Evolutionary conservation across 805 yeast species (phyloP).

Genomic region (Metschnikowia continentalis): DNA sequence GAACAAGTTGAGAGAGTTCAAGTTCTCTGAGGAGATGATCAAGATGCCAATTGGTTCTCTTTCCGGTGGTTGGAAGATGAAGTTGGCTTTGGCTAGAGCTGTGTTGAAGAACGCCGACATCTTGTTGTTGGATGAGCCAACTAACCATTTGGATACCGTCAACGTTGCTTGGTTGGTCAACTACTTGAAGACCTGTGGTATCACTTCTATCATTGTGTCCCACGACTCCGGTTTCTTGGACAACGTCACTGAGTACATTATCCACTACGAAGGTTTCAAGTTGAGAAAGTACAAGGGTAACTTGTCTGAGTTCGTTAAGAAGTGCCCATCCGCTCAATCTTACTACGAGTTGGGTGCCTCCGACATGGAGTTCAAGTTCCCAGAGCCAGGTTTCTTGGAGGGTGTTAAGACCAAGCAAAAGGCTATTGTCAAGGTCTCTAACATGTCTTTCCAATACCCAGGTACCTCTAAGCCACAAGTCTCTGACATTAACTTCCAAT

Average conservation of each 20-base stretch:
- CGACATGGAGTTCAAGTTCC: slow-evolving; percentile 94
- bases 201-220: slow-evolving; percentile 96
- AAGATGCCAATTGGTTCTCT: slow-evolving; percentile 90
- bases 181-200: slow-evolving; percentile 98
- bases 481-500: slow-evolving; percentile 89
- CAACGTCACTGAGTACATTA: slow-evolving; percentile 94
- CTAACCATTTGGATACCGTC: slow-evolving; percentile 99
- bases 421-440: slow-evolving; percentile 96
- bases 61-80: slow-evolving; percentile 99
- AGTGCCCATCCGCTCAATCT: slow-evolving; percentile 97
- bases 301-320: slow-evolving; percentile 96
- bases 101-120: slow-evolving; percentile 98
- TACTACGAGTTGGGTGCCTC: slow-evolving; percentile 99
- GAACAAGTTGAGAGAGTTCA: slow-evolving; percentile 81
- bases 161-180: slow-evolving; percentile 99
- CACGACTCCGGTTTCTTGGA: slow-evolving; percentile 99
- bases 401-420: slow-evolving; percentile 99
- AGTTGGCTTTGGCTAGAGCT: slow-evolving; percentile 98
- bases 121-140: slow-evolving; percentile 97
- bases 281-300: slow-evolving; percentile 99
- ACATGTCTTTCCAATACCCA: slow-evolving; percentile 99
- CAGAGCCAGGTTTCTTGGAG: slow-evolving; percentile 99
- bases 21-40: slow-evolving; percentile 92
- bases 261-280: slow-evolving; percentile 99
- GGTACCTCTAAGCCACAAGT: slow-evolving; percentile 98